phyloP scores from a whole-genome alignment of 208 protist species.

The Leishmania tropica region DNA sequence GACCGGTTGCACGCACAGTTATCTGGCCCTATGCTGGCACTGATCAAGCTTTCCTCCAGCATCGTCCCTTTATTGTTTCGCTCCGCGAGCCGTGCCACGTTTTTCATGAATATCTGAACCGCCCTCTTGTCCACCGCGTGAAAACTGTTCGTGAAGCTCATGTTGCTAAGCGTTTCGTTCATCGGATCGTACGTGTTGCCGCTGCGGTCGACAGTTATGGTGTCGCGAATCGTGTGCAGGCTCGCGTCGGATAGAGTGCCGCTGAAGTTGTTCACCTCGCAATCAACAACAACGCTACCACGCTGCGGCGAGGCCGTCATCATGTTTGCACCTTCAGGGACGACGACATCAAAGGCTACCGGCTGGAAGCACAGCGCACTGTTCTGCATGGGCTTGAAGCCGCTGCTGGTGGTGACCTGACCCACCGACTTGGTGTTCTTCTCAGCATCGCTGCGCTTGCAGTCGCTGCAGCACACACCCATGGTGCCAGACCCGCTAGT shows the following conservation, averaged over 20 bases:
- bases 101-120: constrained; percentile 57
- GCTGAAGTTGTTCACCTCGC: constrained; percentile 22
- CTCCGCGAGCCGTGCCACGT: constrained; percentile 42
- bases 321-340: constrained; percentile 26
- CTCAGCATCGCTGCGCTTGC: neutral
- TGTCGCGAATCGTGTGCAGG: constrained; percentile 66
- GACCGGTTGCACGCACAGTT: neutral
- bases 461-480: constrained; percentile 5
- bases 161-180: constrained; percentile 36
- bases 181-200: constrained; percentile 13
- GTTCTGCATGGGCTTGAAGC: constrained; percentile 6
- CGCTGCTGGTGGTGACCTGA: neutral
- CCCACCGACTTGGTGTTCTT: constrained; percentile 2
- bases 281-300: neutral
- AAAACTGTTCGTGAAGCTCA: constrained; percentile 82
- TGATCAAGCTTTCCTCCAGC: constrained; percentile 52
- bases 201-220: constrained; percentile 21
- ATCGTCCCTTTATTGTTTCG: constrained; percentile 31
- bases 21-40: constrained; percentile 1
- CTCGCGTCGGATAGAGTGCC: constrained; percentile 45
- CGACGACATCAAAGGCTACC: constrained; percentile 62
- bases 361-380: constrained; percentile 16
- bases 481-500: neutral
- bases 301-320: neutral
- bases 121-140: constrained; percentile 50